phyloP scores from a whole-genome alignment of 768 basidiomycete genomes.

The Tricholoma hemisulphureum region DNA sequence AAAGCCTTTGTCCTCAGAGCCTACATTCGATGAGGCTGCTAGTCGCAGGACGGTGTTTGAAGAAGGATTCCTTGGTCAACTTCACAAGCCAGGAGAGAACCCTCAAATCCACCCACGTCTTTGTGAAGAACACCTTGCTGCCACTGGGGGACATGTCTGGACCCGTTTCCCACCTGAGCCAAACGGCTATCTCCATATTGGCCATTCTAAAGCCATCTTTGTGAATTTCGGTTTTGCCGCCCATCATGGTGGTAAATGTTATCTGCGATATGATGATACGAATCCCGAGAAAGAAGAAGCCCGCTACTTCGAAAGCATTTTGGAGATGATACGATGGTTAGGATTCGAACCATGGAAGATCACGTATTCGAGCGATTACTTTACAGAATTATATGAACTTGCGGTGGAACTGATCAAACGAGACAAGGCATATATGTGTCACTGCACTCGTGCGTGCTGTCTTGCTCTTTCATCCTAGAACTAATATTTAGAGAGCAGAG shows the following conservation, averaged over 20 bases:
- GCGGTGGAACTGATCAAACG: slow-evolving; percentile 86
- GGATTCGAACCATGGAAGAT: slow-evolving; percentile 99
- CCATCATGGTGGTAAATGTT: slow-evolving; percentile 87
- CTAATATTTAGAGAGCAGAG: slow-evolving; percentile 44
- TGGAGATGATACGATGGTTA: slow-evolving; percentile 94
- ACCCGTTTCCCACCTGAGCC: slow-evolving; percentile 99
- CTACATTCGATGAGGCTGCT: slow-evolving; percentile 35
- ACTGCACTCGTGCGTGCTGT: slow-evolving; percentile 80
- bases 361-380: slow-evolving; percentile 98
- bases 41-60: slow-evolving; percentile 74
- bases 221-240: slow-evolving; percentile 99
- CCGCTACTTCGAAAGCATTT: slow-evolving; percentile 92
- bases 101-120: slow-evolving; percentile 78
- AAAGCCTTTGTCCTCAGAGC: slow-evolving; percentile 30
- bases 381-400: slow-evolving; percentile 79
- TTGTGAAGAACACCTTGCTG: slow-evolving; percentile 75
- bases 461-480: neutral
- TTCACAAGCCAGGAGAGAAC: slow-evolving; percentile 94
- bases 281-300: slow-evolving; percentile 98
- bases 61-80: slow-evolving; percentile 88
- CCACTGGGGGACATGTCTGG: slow-evolving; percentile 80
- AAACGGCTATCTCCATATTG: slow-evolving; percentile 93
- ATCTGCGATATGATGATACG: slow-evolving; percentile 96
- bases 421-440: slow-evolving; percentile 93
- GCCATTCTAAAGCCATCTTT: slow-evolving; percentile 98